A percentile compares a stretch with the other conserved stretches of the same genome.
phyloP scores from a whole-genome alignment of 306 rosid genomes.

The Arachis hypogaea region DNA sequence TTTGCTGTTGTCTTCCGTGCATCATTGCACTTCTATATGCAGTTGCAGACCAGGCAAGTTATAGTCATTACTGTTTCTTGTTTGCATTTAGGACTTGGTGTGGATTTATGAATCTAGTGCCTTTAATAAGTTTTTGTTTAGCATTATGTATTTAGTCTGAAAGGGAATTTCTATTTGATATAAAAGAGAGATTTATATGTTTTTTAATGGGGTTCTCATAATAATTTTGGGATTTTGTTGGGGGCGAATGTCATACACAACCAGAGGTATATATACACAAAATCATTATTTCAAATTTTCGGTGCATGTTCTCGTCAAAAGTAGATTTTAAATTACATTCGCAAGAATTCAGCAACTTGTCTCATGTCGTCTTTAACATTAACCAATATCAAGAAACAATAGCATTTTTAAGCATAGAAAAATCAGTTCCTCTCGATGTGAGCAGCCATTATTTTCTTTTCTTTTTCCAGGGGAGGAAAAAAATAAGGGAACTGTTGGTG shows the following conservation, averaged over 20 bases:
- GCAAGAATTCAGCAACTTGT: constrained; percentile 10
- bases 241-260: constrained; percentile 2
- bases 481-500: neutral
- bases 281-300: constrained; percentile 8
- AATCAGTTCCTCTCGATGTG: constrained; percentile 22
- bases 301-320: constrained; percentile 24
- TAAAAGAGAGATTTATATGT: constrained; percentile 12
- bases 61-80: constrained; percentile 35
- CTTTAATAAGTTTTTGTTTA: constrained; percentile 9
- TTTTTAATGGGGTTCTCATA: constrained; percentile 13
- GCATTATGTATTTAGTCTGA: constrained; percentile 9
- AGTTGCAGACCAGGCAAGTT: constrained; percentile 91
- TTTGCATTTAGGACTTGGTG: constrained; percentile 13
- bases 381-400: constrained; percentile 26
- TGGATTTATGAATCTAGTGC: constrained; percentile 22
- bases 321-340: constrained; percentile 7
- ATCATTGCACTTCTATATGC: constrained; percentile 93
- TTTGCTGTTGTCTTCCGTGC: constrained; percentile 97
- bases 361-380: constrained; percentile 17
- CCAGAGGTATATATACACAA: constrained; percentile 14
- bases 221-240: neutral
- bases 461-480: neutral
- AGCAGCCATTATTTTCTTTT: neutral
- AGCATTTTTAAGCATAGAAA: constrained; percentile 28
- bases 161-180: constrained; percentile 15